Conservation (phyloP, 2,329 filamentous ascomycete genomes). For the Pseudogymnoascus destructans region DNA sequence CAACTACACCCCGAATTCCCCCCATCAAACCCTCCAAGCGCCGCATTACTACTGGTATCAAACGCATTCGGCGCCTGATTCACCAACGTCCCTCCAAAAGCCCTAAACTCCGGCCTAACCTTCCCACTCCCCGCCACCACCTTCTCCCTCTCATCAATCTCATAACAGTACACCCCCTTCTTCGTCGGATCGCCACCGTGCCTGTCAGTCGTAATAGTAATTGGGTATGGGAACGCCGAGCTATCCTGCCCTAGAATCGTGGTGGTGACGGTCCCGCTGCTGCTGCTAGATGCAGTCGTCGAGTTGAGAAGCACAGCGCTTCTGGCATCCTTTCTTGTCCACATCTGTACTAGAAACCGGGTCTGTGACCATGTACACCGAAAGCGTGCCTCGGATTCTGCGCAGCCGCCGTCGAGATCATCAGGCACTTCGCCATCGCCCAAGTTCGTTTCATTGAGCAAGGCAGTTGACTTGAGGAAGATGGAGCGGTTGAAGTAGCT, state of each 20-base stretch:
- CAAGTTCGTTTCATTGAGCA: constrained; percentile 32
- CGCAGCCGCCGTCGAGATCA: constrained; percentile 43
- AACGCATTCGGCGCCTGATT: constrained; percentile 34
- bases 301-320: constrained; percentile 30
- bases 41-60: constrained; percentile 27
- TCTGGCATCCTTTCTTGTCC: constrained; percentile 39
- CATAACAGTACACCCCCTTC: constrained; percentile 44
- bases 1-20: constrained; percentile 50
- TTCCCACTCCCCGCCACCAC: constrained; percentile 33
- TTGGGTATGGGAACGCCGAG: constrained; percentile 44
- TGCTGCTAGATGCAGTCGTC: constrained; percentile 13
- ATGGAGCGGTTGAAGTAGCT: constrained; percentile 81
- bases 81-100: constrained; percentile 37
- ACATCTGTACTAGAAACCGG: constrained; percentile 51
- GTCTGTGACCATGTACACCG: constrained; percentile 47
- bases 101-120: constrained; percentile 37
- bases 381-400: constrained; percentile 39
- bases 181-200: constrained; percentile 42
- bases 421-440: constrained; percentile 31
- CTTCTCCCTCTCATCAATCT: constrained; percentile 34
- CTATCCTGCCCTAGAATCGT: constrained; percentile 32
- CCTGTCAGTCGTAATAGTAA: constrained; percentile 47
- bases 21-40: constrained; percentile 48
- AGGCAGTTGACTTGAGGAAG: constrained; percentile 52
- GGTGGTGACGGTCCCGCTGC: constrained; percentile 18